Evolutionary conservation across 257 asterid genomes (phyloP).

Genomic region (Cordia subcordata): DNA sequence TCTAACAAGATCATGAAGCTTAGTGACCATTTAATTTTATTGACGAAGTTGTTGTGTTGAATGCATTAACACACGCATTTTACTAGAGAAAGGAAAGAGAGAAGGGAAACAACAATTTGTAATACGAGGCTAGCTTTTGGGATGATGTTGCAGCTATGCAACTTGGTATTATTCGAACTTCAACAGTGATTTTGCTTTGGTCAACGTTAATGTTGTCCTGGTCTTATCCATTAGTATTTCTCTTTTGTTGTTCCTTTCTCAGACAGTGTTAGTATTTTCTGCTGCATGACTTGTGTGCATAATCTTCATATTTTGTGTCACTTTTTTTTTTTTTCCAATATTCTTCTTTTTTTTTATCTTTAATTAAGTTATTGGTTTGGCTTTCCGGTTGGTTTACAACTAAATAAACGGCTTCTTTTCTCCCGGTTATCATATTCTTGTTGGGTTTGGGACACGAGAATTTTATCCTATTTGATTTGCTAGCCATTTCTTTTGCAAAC

Average conservation of each 20-base stretch:
- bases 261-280: conserved; percentile 13
- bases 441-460: conserved; percentile 21
- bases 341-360: conserved; percentile 17
- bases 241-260: neutral
- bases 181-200: conserved; percentile 23
- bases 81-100: conserved; percentile 1
- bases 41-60: conserved; percentile 9
- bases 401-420: conserved; percentile 18
- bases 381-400: conserved; percentile 22
- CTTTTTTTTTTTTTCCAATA: conserved; percentile 17
- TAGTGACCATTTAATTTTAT: conserved; percentile 6
- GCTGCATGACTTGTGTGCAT: conserved; percentile 23
- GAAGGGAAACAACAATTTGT: neutral
- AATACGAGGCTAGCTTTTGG: neutral
- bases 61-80: conserved; percentile 1
- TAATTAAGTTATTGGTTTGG: conserved; percentile 18
- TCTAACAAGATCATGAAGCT: neutral
- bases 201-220: neutral
- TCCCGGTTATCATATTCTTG: conserved; percentile 29
- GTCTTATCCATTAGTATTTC: neutral
- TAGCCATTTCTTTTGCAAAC: conserved; percentile 1
- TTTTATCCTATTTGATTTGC: conserved; percentile 3
- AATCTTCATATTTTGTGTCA: conserved; percentile 17
- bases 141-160: neutral
- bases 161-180: conserved; percentile 24